Conservation (phyloP, 2,329 filamentous ascomycete species). For the Microcyclosporella mali region DNA sequence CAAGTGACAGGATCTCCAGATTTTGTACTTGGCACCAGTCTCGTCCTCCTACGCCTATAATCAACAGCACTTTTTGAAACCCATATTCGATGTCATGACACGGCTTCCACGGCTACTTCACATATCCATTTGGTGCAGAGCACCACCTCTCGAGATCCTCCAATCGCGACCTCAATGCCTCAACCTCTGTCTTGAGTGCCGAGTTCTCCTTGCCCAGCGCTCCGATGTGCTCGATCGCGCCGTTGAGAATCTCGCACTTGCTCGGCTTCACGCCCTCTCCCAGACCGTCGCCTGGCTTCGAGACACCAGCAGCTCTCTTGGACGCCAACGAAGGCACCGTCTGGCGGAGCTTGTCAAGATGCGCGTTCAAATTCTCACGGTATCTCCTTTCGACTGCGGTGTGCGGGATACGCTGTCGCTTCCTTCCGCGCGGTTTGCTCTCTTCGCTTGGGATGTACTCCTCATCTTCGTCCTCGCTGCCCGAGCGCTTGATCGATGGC, state of each 20-base stretch:
- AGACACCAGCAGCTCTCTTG: conserved; percentile 14
- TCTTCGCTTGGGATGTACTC: conserved; percentile 22
- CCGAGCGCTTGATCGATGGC: conserved; percentile 19
- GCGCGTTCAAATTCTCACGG: conserved; percentile 33
- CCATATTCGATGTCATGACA: too few species aligned
- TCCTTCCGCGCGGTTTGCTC: conserved; percentile 23
- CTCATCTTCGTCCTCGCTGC: conserved; percentile 28
- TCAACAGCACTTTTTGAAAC: too few species aligned
- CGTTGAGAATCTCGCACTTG: conserved; percentile 33
- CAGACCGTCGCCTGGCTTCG: conserved; percentile 14
- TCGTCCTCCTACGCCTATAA: too few species aligned
- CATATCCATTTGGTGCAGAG: conserved; percentile 5
- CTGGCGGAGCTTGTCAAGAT: conserved; percentile 30
- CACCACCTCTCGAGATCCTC: conserved; percentile 27
- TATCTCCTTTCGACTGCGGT: conserved; percentile 33
- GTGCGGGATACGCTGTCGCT: conserved; percentile 33
- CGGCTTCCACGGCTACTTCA: conserved; percentile 1
- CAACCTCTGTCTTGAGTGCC: conserved; percentile 23
- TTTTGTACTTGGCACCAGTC: too few species aligned
- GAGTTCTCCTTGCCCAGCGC: conserved; percentile 25
- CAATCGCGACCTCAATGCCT: conserved; percentile 22
- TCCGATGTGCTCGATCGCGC: conserved; percentile 31
- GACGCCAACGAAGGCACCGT: conserved; percentile 28
- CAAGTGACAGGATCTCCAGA: too few species aligned
- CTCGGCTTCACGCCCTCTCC: conserved; percentile 30